Base-by-base conservation (phyloP, 257 asterid species). In the Przewalskia tangutica region DNA sequence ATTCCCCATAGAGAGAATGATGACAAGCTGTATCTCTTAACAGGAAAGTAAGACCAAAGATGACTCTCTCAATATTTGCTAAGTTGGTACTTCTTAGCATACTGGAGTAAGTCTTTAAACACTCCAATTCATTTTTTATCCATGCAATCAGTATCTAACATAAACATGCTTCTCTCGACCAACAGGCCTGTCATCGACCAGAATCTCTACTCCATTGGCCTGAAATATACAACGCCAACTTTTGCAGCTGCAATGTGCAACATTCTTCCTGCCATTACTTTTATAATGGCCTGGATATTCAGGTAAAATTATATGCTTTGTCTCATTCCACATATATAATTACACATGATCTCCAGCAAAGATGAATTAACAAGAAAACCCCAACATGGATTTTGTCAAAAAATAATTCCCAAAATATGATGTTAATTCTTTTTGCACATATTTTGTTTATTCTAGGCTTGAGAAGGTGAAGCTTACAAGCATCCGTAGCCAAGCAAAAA, bases 191-290 rank as follows among this genome's bases (percentile, higher is more conserved):
- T 96, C 6, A 93, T 94, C 54, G 99, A 94, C 71, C 99, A 96
- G 83, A 96, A 93, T 85, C 92, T 96, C 75, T 96, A 94, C 86
- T 93, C 91, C 85, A 64, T 96, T 87, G 99, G 99, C 77, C 88
- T 96, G 98, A 96, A 93, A 82, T 89, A 90, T 87, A 96, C 99
- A 46, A 96, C 98, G 16, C 98, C 98, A 27, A 96, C 99, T 27
- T 96, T 96, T 89, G 98, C 98, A n/a, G 95, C 95, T n/a, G 98
- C 99, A 18, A 94, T 96, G 99, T 84, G 89, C 36, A 96, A 96
- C 83, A 89, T 96, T 70, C 98, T 96, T 82, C 99, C 99, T 0
- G 99, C 99, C 40, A 89, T 96, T 62, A 94, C 99, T 48, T 96
- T 96, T 83, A 44, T 92, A 79, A 91, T 96, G 90, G 99, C 99